Evolutionary conservation across 306 rosid genomes (phyloP), one percentile per base, ranked within the genome.

Genomic region (Psophocarpus tetragonolobus): DNA sequence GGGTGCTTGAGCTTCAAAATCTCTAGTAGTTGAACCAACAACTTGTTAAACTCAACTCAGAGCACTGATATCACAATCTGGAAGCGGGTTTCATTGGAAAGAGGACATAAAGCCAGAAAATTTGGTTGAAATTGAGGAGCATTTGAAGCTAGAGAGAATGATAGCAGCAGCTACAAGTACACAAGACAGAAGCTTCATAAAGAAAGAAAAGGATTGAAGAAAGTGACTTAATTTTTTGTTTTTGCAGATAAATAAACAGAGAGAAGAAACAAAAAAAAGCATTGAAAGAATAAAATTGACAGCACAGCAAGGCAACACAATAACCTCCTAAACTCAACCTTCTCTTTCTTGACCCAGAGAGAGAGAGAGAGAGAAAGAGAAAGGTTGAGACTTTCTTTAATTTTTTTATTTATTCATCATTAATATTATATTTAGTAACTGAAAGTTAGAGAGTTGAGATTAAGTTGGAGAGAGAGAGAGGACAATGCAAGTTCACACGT

Each of bases 81-180:
- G 12, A 79, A 66, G 51, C 58, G 66, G 47, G 83, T 80, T 68
- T 62, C 70, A 73, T 27, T 50, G 60, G 50, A 51, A 23, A 76
- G 58, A 72, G 44, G 21, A 4, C 76, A 75, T 66, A 60, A 80
- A 86, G 78, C 38, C 30, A 33, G 29, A 4, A 74, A 80, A 63
- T 76, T 83, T 53, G 72, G 73, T 54, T 54, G 60, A 68, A 86
- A 86, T 54, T 77, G 18, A 79, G 33, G 42, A 76, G 81, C 87
- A 86, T 83, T 79, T 76, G 13, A 79, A 38, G 76, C 47, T 45
- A 24, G 14, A 56, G 50, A 65, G 29, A 73, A 33, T 26, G 51
- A 58, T 47, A 58, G 74, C 54, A 53, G 29, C 24, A 51, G 65
- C 56, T n/a, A 11, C 30, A 42, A 61, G 24, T 9, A 71, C 74